phyloP scores from a whole-genome alignment of 2,329 filamentous ascomycete genomes.

The Xylariaceae sp. region DNA sequence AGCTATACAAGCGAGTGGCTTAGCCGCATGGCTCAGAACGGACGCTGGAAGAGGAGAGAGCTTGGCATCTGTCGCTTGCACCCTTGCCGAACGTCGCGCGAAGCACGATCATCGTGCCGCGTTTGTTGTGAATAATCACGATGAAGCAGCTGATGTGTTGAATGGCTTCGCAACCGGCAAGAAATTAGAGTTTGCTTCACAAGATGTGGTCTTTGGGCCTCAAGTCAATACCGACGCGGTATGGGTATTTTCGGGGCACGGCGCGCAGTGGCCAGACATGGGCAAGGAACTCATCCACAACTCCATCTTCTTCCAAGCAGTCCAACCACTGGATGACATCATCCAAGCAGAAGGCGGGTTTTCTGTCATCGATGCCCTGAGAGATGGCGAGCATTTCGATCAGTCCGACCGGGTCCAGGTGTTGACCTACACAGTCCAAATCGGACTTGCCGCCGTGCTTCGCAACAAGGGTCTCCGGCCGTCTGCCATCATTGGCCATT shows the following conservation, averaged over 20 bases:
- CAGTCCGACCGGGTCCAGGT: slow-evolving; percentile 29
- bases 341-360: slow-evolving; percentile 21
- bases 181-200: slow-evolving; percentile 4
- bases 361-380: slow-evolving; percentile 17
- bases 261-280: slow-evolving; percentile 40
- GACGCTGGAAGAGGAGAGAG: too few relatives aligned
- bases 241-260: slow-evolving; percentile 42
- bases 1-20: too few relatives aligned
- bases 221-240: slow-evolving; percentile 19
- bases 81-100: too few relatives aligned
- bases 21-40: too few relatives aligned
- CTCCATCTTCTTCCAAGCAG: slow-evolving; percentile 22
- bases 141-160: slow-evolving; percentile 6
- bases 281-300: slow-evolving; percentile 33
- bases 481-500: slow-evolving; percentile 38
- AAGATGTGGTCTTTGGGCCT: slow-evolving; percentile 7
- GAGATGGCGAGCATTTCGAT: slow-evolving; percentile 20
- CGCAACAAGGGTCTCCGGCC: slow-evolving; percentile 29
- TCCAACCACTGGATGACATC: slow-evolving; percentile 27
- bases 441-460: slow-evolving; percentile 30
- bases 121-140: too few relatives aligned
- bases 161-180: slow-evolving; percentile 4
- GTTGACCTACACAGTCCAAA: slow-evolving; percentile 35
- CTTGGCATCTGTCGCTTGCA: too few relatives aligned
- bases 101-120: too few relatives aligned